Conservation (phyloP, 495 filamentous ascomycete species). For the Geoglossum glabrum region DNA sequence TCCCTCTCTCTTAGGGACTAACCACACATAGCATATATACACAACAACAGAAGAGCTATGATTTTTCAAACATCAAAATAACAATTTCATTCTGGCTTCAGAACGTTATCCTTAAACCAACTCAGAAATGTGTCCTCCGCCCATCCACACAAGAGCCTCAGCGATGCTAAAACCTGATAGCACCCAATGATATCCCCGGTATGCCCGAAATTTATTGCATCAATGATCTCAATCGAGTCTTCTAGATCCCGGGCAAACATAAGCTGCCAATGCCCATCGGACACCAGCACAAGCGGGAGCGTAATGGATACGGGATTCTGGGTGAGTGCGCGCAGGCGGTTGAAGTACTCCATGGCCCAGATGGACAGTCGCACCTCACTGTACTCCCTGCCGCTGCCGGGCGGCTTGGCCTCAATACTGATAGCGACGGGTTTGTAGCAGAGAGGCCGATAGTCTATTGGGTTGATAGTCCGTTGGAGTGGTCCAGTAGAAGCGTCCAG, state of each 20-base stretch:
- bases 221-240: constrained; percentile 9
- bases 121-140: constrained; percentile 4
- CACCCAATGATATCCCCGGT: constrained; percentile 9
- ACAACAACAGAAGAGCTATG: too few species aligned
- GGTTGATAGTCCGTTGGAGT: constrained; percentile 8
- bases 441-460: constrained; percentile 9
- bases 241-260: constrained; percentile 7
- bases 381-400: constrained; percentile 7
- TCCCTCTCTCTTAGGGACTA: too few species aligned
- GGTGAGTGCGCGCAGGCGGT: constrained; percentile 9
- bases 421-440: constrained; percentile 8
- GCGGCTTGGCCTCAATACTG: constrained; percentile 9
- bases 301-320: constrained; percentile 7
- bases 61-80: too few species aligned
- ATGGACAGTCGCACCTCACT: constrained; percentile 9
- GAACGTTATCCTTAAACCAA: constrained; percentile 7
- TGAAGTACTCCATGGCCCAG: constrained; percentile 10
- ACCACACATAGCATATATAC: too few species aligned
- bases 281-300: constrained; percentile 9
- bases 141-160: constrained; percentile 6
- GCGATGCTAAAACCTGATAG: constrained; percentile 7
- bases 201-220: constrained; percentile 10
- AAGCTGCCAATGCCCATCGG: constrained; percentile 8
- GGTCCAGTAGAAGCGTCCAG: constrained; percentile 6
- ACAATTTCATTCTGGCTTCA: constrained; percentile 7